These are phyloP conservation scores for Oldenlandia corymbosa DNA, from an alignment of 257 asterid genomes.

Conservation along the genomic window DNA sequence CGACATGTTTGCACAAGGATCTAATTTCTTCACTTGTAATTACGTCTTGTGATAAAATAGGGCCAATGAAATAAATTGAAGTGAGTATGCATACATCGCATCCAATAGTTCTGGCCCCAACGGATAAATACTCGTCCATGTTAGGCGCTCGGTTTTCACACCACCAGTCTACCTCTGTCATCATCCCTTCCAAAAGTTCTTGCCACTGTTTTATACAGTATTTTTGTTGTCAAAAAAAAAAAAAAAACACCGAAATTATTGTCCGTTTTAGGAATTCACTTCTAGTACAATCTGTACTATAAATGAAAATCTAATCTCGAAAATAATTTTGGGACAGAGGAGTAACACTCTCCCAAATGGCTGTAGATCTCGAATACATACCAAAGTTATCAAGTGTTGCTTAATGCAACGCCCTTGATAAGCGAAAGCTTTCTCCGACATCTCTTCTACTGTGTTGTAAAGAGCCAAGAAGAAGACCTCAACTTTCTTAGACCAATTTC, in stretches of 20 bases:
- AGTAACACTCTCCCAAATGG: too few species aligned
- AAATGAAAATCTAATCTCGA: too few species aligned
- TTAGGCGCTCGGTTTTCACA: neutral
- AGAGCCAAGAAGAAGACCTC: constrained; percentile 25
- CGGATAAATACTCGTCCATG: constrained; percentile 24
- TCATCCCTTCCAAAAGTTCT: constrained; percentile 7
- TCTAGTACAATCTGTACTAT: too few species aligned
- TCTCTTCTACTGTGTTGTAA: constrained; percentile 29
- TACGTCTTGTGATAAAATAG: constrained; percentile 13
- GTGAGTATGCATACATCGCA: constrained; percentile 11
- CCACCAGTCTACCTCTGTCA: constrained; percentile 19
- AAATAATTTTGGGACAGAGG: too few species aligned
- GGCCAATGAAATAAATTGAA: constrained; percentile 18
- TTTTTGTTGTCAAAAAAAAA: neutral
- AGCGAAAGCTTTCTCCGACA: constrained; percentile 29
- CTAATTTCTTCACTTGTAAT: constrained; percentile 14
- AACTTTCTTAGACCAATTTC: constrained; percentile 27
- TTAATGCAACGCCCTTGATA: constrained; percentile 32
- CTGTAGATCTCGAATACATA: constrained; percentile 6
- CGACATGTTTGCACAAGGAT: constrained; percentile 16
- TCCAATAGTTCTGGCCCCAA: constrained; percentile 3
- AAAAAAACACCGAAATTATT: too few species aligned
- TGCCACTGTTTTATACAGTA: constrained; percentile 17
- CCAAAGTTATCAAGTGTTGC: constrained; percentile 24
- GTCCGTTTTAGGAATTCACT: too few species aligned